Evolutionary conservation across 768 basidiomycete genomes (phyloP).

Genomic region (Boletus fagicola): DNA sequence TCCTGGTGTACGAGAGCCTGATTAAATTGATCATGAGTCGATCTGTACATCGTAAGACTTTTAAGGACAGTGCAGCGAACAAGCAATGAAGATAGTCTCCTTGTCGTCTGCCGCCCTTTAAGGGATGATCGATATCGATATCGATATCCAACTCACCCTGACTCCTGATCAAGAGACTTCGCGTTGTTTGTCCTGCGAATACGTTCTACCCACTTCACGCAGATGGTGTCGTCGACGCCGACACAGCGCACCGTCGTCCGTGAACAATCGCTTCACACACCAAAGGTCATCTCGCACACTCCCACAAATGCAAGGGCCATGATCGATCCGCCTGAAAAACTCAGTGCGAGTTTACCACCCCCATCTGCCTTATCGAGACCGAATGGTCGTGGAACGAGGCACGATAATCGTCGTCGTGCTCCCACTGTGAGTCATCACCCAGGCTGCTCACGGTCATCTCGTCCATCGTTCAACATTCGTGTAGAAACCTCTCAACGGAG

Average conservation of each 20-base stretch:
- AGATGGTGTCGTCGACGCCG: slow-evolving; percentile 8
- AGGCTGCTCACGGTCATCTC: neutral
- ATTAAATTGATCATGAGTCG: too few relatives aligned
- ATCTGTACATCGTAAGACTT: too few relatives aligned
- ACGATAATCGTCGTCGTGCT: neutral
- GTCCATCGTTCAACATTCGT: neutral
- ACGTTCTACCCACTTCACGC: too few relatives aligned
- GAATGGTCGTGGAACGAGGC: neutral
- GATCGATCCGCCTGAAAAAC: neutral
- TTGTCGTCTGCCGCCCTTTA: too few relatives aligned
- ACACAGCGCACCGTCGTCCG: neutral
- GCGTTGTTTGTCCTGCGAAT: too few relatives aligned
- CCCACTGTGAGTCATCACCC: slow-evolving; percentile 4
- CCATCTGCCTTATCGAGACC: slow-evolving; percentile 14
- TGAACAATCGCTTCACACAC: neutral
- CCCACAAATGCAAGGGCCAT: neutral
- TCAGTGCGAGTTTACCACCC: slow-evolving; percentile 2
- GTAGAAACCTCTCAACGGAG: slow-evolving; percentile 5
- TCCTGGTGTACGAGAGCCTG: too few relatives aligned
- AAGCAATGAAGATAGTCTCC: too few relatives aligned
- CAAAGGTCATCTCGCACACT: neutral
- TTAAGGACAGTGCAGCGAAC: too few relatives aligned
- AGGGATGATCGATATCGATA: too few relatives aligned
- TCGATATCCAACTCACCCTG: too few relatives aligned
- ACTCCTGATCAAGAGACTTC: too few relatives aligned